These are phyloP conservation scores for Fusarium tjaetaba DNA, from an alignment of 2,329 filamentous ascomycete species.

Conservation along the genomic window DNA sequence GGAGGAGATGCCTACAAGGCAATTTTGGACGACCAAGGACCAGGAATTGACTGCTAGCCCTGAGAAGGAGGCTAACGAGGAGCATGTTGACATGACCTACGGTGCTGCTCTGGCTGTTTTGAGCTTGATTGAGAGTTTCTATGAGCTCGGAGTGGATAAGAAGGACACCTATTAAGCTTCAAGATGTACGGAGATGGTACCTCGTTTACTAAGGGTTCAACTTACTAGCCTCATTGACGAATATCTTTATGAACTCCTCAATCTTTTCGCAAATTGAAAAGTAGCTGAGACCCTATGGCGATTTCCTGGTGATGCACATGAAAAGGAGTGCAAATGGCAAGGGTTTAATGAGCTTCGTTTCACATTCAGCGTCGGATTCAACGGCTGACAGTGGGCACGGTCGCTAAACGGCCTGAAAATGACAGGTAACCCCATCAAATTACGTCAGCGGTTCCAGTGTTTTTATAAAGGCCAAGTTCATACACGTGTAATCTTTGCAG, in stretches of 20 bases:
- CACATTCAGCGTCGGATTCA: neutral
- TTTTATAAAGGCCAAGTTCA: neutral
- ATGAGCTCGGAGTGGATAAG: no score
- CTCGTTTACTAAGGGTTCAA: no score
- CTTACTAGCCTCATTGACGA: no score
- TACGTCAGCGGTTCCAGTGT: neutral
- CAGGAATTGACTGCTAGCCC: rapidly evolving
- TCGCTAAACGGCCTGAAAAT: neutral
- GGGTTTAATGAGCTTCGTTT: neutral
- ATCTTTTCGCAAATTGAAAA: no score
- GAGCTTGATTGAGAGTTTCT: no score
- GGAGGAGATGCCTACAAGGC: neutral
- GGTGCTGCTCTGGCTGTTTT: no score
- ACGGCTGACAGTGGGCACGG: neutral
- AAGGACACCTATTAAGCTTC: no score
- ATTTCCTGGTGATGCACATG: no score
- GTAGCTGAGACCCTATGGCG: neutral
- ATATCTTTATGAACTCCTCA: no score
- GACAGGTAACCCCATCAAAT: neutral
- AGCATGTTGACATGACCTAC: neutral
- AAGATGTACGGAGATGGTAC: no score
- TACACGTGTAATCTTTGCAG: neutral
- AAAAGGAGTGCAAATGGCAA: neutral
- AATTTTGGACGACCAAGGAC: rapidly evolving
- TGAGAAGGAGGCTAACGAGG: neutral